phyloP scores from a whole-genome alignment of 2,329 filamentous ascomycete genomes.

The Fusarium lateritium region DNA sequence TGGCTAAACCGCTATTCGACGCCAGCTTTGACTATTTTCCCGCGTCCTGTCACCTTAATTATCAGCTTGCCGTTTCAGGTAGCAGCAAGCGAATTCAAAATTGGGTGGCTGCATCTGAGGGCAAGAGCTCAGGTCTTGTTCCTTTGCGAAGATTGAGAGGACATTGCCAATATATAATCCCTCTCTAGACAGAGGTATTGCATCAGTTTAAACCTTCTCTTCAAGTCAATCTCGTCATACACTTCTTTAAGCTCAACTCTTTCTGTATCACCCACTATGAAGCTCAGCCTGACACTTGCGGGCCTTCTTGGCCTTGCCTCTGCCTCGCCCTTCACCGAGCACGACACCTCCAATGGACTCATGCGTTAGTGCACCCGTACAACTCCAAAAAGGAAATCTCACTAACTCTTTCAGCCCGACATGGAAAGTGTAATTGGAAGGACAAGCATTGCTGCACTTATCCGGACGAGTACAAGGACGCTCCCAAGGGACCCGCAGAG shows the following conservation, averaged over 20 bases:
- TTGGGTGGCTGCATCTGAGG: constrained; percentile 6
- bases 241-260: background rate
- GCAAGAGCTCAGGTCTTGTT: background rate
- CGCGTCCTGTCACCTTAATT: background rate
- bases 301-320: constrained; percentile 18
- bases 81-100: constrained; percentile 10
- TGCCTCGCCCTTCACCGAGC: constrained; percentile 30
- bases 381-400: fast-evolving
- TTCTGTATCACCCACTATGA: constrained; percentile 14
- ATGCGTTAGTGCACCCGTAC: constrained; percentile 9
- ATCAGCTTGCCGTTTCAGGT: constrained; percentile 20
- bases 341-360: constrained; percentile 12
- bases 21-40: background rate
- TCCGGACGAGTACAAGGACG: constrained; percentile 5
- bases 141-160: background rate
- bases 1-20: constrained; percentile 22
- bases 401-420: constrained; percentile 28
- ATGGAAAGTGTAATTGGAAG: constrained; percentile 33
- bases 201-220: background rate
- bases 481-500: background rate
- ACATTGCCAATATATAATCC: constrained; percentile 5
- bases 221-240: background rate
- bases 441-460: constrained; percentile 33
- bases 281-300: constrained; percentile 15
- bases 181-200: background rate